These are phyloP conservation scores for Fonsecaea erecta DNA, from an alignment of 2,329 filamentous ascomycete species.

Conservation along the genomic window DNA sequence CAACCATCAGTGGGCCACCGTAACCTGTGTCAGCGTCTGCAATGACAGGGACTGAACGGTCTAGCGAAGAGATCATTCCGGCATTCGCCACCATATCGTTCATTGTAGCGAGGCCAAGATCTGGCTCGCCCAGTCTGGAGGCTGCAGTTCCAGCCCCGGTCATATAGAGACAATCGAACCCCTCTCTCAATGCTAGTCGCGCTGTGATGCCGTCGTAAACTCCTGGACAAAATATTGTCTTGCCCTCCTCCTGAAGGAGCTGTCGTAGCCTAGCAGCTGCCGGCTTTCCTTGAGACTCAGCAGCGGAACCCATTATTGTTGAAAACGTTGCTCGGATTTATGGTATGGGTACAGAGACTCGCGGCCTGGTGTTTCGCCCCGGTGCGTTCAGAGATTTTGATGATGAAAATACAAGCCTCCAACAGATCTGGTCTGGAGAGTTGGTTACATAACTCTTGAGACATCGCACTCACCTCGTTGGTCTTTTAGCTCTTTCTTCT, in stretches of 20 bases:
- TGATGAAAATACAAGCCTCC: not conserved
- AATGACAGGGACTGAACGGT: slow-evolving; percentile 55
- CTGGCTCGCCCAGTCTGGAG: slow-evolving; percentile 54
- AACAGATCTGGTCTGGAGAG: not conserved
- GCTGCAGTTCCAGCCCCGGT: slow-evolving; percentile 58
- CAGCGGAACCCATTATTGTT: not conserved
- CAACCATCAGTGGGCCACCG: slow-evolving; percentile 54
- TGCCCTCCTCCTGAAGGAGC: not conserved
- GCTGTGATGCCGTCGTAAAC: slow-evolving; percentile 67
- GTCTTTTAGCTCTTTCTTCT: not conserved
- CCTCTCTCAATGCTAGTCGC: slow-evolving; percentile 63
- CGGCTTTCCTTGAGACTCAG: not conserved
- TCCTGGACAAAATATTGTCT: slow-evolving; percentile 51
- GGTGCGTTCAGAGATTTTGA: not conserved
- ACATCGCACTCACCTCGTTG: too few species aligned
- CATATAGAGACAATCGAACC: slow-evolving; percentile 71
- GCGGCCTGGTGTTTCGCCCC: not conserved
- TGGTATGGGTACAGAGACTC: too few species aligned
- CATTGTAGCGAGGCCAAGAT: slow-evolving; percentile 58
- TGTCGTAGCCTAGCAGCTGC: not conserved
- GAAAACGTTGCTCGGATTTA: not conserved
- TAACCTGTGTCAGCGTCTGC: slow-evolving; percentile 60
- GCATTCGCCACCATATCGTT: slow-evolving; percentile 59
- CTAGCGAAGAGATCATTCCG: slow-evolving; percentile 58
- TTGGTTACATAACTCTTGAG: too few species aligned